Evolutionary conservation across 2,329 filamentous ascomycete species (phyloP), one percentile per base, ranked within the genome.

Genomic region (Pseudogymnoascus sp.): DNA sequence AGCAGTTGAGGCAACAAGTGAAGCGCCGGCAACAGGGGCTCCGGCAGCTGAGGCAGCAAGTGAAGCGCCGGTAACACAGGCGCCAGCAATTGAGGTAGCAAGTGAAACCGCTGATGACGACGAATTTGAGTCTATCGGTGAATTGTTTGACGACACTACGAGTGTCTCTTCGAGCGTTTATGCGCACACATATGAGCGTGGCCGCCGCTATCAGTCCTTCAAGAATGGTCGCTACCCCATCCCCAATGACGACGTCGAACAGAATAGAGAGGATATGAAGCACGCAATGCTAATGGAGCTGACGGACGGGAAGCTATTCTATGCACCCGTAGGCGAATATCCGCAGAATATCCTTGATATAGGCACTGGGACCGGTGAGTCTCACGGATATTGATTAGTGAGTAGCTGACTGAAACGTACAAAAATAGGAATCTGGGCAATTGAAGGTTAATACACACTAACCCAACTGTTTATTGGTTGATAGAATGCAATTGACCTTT

Each of bases 241-340:
- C 40, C 40, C 40, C 11, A 47, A 47, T 47, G 40, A 47, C 40
- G 21, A 47, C 21, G 11, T 47, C 40, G 21, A 40, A 47, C 29
- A 17, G 7, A 15, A 15, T 60, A 66, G 65, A 60, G 62, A 65
- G 61, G 64, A 67, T 36, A 65, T 67, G 33, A 64, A 75, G 62
- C 75, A 78, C 59, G 73, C 74, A 21, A 73, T 76, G 66, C 64
- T 73, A 2, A 65, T 77, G 24, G 59, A 60, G 47, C 65, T 76
- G 4, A 69, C 72, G 10, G 71, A 73, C 1, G 75, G 74, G 0
- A 68, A 70, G 58, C 71, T 81, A 11, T 75, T 76, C 61, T 72
- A 74, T 60, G 73, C 77, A 29, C 78, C 78, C 1, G 66, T 81
- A 24, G 67, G 68, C 33, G 67, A 72, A 5, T 68, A 72, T 57